A percentile compares a stretch with the other conserved stretches of the same genome.
Evolutionary conservation across 2,329 filamentous ascomycete genomes (phyloP).

Genomic region (Simplicillium sp.): DNA sequence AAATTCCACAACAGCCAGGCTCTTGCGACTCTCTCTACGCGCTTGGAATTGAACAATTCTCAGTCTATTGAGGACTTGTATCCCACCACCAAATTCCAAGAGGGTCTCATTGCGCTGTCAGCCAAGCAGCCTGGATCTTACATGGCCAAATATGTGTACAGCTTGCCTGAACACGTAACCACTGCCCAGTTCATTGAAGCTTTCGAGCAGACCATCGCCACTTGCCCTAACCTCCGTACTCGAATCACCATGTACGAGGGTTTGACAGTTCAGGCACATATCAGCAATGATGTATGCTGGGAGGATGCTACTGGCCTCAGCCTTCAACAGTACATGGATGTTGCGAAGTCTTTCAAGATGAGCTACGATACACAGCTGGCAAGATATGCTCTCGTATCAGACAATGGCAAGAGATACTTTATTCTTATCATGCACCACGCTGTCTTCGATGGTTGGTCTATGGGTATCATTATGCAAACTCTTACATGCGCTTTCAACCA

Average conservation of each 20-base stretch:
- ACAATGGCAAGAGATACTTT: neutral
- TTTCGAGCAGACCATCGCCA: neutral
- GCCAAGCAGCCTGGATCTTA: neutral
- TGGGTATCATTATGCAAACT: constrained; percentile 5
- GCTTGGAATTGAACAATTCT: neutral
- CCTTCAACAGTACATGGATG: neutral
- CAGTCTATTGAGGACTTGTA: neutral
- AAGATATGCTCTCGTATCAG: constrained; percentile 18
- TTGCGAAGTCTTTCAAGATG: neutral
- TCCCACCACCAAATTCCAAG: neutral
- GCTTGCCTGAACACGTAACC: neutral
- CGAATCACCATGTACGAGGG: neutral
- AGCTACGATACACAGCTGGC: constrained; percentile 14
- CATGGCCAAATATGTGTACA: neutral
- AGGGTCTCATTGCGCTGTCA: neutral
- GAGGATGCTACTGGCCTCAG: neutral
- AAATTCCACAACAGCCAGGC: neutral
- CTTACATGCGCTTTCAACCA: constrained; percentile 4
- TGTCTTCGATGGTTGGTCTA: constrained; percentile 8
- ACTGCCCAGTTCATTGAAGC: neutral
- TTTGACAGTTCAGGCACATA: neutral
- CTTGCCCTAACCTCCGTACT: neutral
- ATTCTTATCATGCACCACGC: constrained; percentile 8
- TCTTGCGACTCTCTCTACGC: neutral
- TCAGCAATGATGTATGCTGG: neutral